Conservation (phyloP, 192 early-diverging fungal genomes). For the Backusella westeae region DNA sequence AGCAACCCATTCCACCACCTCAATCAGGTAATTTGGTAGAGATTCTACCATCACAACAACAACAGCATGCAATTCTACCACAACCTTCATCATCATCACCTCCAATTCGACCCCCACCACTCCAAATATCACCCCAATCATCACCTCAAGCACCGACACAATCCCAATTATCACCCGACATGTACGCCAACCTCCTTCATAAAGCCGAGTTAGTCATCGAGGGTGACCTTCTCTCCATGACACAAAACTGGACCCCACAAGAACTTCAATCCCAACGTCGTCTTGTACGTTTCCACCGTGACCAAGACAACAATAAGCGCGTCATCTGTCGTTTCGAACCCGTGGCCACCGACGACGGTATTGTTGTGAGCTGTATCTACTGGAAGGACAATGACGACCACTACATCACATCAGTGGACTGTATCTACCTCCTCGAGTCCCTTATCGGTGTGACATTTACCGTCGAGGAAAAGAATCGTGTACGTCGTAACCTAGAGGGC, state of each 20-base stretch:
- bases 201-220: slow-evolving; percentile 68
- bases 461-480: slow-evolving; percentile 81
- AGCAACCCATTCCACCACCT: neutral
- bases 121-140: slow-evolving; percentile 10
- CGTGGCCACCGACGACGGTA: slow-evolving; percentile 38
- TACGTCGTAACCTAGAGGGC: slow-evolving; percentile 79
- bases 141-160: slow-evolving; percentile 25
- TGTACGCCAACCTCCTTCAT: slow-evolving; percentile 59
- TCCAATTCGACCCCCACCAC: neutral
- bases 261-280: slow-evolving; percentile 61
- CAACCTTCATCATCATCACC: neutral
- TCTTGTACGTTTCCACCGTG: slow-evolving; percentile 70
- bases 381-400: slow-evolving; percentile 70
- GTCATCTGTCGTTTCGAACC: slow-evolving; percentile 63
- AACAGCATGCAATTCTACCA: neutral
- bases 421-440: slow-evolving; percentile 67
- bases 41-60: neutral
- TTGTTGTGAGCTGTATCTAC: slow-evolving; percentile 76
- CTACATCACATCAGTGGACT: slow-evolving; percentile 76
- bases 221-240: slow-evolving; percentile 63
- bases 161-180: neutral
- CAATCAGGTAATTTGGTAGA: neutral
- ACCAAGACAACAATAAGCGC: slow-evolving; percentile 53
- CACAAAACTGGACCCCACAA: slow-evolving; percentile 58
- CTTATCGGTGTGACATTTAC: slow-evolving; percentile 72